These are phyloP conservation scores for Hsuehochloa calcarea DNA, from an alignment of 176 grass and related monocot species.

Conservation along the genomic window DNA sequence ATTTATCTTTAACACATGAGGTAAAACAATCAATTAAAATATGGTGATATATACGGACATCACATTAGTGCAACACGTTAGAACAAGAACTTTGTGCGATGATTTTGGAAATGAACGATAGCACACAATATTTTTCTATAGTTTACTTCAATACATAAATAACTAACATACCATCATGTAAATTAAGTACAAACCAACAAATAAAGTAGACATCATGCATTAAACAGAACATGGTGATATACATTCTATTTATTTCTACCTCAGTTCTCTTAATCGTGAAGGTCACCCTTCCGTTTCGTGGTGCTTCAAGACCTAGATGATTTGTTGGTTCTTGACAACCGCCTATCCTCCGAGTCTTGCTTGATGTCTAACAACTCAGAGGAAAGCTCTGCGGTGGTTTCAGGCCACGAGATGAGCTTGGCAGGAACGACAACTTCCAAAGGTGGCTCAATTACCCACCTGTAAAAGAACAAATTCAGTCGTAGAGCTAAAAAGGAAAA, in stretches of 20 bases:
- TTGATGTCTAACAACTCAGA: constrained; percentile 32
- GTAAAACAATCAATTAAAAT: too few species aligned
- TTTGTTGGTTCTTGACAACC: constrained; percentile 48
- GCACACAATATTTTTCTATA: too few species aligned
- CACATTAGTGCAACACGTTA: too few species aligned
- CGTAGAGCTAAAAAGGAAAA: not conserved
- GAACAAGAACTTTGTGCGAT: too few species aligned
- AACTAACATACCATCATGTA: too few species aligned
- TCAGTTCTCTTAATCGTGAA: constrained; percentile 50
- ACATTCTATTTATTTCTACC: constrained; percentile 32
- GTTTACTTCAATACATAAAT: too few species aligned
- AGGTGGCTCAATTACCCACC: constrained; percentile 88
- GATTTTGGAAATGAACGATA: too few species aligned
- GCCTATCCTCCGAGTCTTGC: constrained; percentile 52
- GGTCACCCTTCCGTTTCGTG: constrained; percentile 68
- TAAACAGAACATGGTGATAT: too few species aligned
- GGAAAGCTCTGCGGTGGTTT: constrained; percentile 43
- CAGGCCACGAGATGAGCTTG: constrained; percentile 87
- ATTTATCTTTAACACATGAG: too few species aligned
- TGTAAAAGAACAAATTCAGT: constrained; percentile 27
- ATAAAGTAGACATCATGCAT: too few species aligned
- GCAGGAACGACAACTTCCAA: constrained; percentile 71
- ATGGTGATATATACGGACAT: too few species aligned
- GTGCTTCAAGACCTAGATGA: constrained; percentile 51
- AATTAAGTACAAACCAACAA: too few species aligned